These are phyloP conservation scores for Neonectria coccinea DNA, from an alignment of 2,329 filamentous ascomycete species.

Conservation along the genomic window DNA sequence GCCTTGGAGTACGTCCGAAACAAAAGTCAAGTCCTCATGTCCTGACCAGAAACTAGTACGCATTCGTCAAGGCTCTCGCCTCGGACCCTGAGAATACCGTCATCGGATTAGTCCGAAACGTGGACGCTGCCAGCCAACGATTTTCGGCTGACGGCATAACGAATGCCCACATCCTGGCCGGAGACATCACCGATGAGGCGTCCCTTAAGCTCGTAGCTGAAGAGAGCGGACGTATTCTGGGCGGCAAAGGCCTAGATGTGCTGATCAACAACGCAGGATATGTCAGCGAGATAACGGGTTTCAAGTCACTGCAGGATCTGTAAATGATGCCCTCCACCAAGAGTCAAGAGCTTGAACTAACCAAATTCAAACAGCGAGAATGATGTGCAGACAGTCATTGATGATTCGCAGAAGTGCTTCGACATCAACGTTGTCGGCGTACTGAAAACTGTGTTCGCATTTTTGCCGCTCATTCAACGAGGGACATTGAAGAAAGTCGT, in stretches of 20 bases:
- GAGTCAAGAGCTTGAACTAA: not conserved
- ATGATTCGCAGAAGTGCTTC: not conserved
- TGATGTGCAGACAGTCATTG: not conserved
- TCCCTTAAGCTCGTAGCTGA: not conserved
- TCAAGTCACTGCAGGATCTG: not conserved
- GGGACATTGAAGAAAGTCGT: conserved; percentile 4
- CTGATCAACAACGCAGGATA: not conserved
- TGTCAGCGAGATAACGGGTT: not conserved
- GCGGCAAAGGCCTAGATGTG: not conserved
- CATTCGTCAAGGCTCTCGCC: not conserved
- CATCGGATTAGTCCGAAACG: not conserved
- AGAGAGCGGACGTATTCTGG: not conserved
- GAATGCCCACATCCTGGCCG: not conserved
- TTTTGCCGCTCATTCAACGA: not conserved
- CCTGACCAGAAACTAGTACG: not conserved
- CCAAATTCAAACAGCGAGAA: not conserved
- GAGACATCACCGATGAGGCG: not conserved
- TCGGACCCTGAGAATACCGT: not conserved
- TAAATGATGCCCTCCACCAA: not conserved
- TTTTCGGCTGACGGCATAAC: not conserved
- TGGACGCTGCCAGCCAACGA: not conserved
- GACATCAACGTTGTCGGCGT: not conserved
- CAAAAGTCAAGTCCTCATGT: not conserved
- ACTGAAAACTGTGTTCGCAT: not conserved
- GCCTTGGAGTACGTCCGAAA: not conserved